Conservation (phyloP, 225 moss, liverwort and hornwort species). For the Sphagnum contortum region DNA sequence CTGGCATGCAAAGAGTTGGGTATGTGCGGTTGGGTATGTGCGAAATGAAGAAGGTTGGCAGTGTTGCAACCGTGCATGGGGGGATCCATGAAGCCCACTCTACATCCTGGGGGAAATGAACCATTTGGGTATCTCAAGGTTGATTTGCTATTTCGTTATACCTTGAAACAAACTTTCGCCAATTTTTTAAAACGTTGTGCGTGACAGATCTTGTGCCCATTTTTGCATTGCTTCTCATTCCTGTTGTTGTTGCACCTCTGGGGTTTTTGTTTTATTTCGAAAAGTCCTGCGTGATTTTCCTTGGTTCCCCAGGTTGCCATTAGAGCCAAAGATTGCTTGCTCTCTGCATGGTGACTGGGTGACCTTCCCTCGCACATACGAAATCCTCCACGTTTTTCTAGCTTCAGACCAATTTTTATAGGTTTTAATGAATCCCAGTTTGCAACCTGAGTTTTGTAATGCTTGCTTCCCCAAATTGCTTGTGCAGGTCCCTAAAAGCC, state of each 20-base stretch:
- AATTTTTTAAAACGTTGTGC: too few relatives aligned
- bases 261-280: not conserved
- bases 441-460: too few relatives aligned
- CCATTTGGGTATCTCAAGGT: conserved; percentile 38
- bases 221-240: not conserved
- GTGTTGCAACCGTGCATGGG: conserved; percentile 75
- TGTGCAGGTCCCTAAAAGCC: conserved; percentile 84
- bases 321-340: conserved; percentile 92
- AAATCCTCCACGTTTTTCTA: conserved; percentile 61
- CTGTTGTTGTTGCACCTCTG: not conserved
- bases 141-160: conserved; percentile 61
- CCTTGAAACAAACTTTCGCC: conserved; percentile 81
- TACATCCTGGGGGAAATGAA: conserved; percentile 60
- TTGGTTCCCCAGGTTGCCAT: conserved; percentile 88
- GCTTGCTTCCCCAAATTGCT: too few relatives aligned
- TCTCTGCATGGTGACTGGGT: conserved; percentile 98
- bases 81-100: conserved; percentile 90
- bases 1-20: not conserved
- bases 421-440: too few relatives aligned
- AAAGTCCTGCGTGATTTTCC: conserved; percentile 3
- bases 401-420: too few relatives aligned
- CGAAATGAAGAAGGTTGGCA: conserved; percentile 31
- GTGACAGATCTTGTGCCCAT: not conserved
- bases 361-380: conserved; percentile 93
- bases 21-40: not conserved